A percentile compares a stretch with the other conserved stretches of the same genome.
Conservation (phyloP, 441 rosid species). For the Mallotus japonicus region DNA sequence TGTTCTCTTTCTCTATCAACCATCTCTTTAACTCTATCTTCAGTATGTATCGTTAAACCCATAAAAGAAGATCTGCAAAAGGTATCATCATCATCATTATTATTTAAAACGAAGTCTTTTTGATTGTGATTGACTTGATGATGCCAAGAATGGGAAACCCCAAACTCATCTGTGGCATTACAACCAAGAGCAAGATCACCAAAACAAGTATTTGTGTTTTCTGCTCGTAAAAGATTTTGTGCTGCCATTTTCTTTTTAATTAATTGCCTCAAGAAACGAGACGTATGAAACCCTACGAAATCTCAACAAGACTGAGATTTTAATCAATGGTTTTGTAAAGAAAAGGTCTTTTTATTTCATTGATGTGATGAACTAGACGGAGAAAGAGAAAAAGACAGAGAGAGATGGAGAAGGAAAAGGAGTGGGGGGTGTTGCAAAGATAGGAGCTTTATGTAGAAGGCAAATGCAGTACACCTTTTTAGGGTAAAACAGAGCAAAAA, state of each 20-base stretch:
- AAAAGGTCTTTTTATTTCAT: slow-evolving; percentile 16
- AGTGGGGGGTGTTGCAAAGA: slow-evolving; percentile 21
- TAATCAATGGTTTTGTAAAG: slow-evolving; percentile 5
- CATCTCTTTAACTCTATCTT: slow-evolving; percentile 47
- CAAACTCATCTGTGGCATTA: slow-evolving; percentile 32
- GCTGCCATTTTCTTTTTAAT: slow-evolving; percentile 33
- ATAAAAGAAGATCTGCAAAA: slow-evolving; percentile 32
- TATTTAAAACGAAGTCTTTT: slow-evolving; percentile 14
- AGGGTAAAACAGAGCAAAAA: slow-evolving; percentile 34
- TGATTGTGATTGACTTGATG: slow-evolving; percentile 23
- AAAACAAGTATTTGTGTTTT: slow-evolving; percentile 38
- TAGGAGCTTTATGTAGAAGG: slow-evolving; percentile 36
- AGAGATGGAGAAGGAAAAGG: slow-evolving; percentile 7
- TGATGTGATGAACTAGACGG: slow-evolving; percentile 23
- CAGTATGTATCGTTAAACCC: slow-evolving; percentile 47
- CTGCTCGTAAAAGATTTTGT: slow-evolving; percentile 52
- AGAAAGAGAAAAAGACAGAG: slow-evolving; percentile 7
- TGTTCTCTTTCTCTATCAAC: slow-evolving; percentile 47
- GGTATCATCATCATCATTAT: neutral
- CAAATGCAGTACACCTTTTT: slow-evolving; percentile 11
- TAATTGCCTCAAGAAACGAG: neutral
- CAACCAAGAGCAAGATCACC: slow-evolving; percentile 38
- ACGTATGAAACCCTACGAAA: slow-evolving; percentile 1
- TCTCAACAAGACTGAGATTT: slow-evolving; percentile 30
- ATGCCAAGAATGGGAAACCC: slow-evolving; percentile 26